Base-by-base conservation (phyloP, 768 basidiomycete species). In the Boletus sp. region DNA sequence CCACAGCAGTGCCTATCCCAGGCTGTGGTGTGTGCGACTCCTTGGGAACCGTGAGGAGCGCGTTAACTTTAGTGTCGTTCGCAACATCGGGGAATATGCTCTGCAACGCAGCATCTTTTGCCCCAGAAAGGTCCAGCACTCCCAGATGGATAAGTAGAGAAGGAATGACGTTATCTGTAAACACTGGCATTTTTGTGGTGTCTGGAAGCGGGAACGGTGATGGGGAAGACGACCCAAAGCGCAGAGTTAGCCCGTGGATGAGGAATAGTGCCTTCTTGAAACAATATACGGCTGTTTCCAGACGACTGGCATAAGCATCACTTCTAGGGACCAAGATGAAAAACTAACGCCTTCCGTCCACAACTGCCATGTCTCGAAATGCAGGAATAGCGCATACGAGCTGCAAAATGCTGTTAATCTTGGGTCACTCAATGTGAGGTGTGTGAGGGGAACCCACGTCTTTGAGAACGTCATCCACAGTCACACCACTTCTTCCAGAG, bases 241-340 rank as follows among this genome's bases (percentile, higher is more conserved):
- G 84, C 41, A 85, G 68, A 25, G 70, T 72, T 47, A 94, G 71
- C 25, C 83, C 84, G 57, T 90, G 83, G 48, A 93, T 75, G 48
- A 94, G 79, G 70, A 92, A 91, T 32, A 96, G 74, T 2, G 88
- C 91, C 65, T 94, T 96, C 71, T 93, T 93, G 79, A 93, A 91
- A 65, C 90, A 83, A 71, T 91, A 94, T 23, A 93, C 77, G n/a
- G 82, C 90, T 92, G 34, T 52, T 40, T 42, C 35, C 48, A 43
- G 23, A 40, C 23, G 32, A 47, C 25, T 15, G 35, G 30, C 44
- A 46, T 43, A 4, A 53, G 46, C 35, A 21, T 14, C 23, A 57
- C 43, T 40, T 45, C 23, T 38, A 29, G 21, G n/a, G 35, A 47
- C 40, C 37, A 53, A 49, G 35, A 54, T 61, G 45, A 56, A 50